These are phyloP conservation scores for Cymbidium sinense DNA, from an alignment of 106 monocot genomes.

Conservation along the genomic window DNA sequence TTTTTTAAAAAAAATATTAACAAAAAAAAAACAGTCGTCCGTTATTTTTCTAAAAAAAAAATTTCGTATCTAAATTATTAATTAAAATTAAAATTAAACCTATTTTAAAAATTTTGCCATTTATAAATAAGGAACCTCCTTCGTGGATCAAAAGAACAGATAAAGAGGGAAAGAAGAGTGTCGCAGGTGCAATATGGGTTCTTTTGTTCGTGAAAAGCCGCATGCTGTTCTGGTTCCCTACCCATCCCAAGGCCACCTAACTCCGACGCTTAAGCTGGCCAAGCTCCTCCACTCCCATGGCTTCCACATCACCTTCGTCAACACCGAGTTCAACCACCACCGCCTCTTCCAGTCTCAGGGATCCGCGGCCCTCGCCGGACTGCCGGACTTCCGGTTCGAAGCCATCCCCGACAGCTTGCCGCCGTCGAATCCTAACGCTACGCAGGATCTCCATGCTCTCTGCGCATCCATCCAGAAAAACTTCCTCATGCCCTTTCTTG, in stretches of 20 bases:
- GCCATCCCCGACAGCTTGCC: constrained; percentile 27
- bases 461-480: neutral
- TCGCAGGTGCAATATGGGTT: neutral
- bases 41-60: too few relatives aligned
- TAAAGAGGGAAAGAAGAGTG: neutral
- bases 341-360: constrained; percentile 7
- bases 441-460: constrained; percentile 9
- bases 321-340: constrained; percentile 18
- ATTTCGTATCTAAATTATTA: too few relatives aligned
- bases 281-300: constrained; percentile 27
- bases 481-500: constrained; percentile 2
- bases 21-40: too few relatives aligned
- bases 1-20: too few relatives aligned
- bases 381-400: constrained; percentile 13
- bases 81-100: too few relatives aligned
- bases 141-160: neutral
- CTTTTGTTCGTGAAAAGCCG: neutral
- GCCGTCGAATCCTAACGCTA: constrained; percentile 6
- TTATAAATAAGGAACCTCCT: too few relatives aligned
- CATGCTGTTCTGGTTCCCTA: constrained; percentile 13
- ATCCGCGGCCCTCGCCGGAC: neutral
- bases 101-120: too few relatives aligned
- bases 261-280: constrained; percentile 8
- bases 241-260: constrained; percentile 20
- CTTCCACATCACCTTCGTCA: constrained; percentile 27